These are phyloP conservation scores for Metschnikowia baotianmanensis DNA, from an alignment of 805 yeast species.

Conservation along the genomic window DNA sequence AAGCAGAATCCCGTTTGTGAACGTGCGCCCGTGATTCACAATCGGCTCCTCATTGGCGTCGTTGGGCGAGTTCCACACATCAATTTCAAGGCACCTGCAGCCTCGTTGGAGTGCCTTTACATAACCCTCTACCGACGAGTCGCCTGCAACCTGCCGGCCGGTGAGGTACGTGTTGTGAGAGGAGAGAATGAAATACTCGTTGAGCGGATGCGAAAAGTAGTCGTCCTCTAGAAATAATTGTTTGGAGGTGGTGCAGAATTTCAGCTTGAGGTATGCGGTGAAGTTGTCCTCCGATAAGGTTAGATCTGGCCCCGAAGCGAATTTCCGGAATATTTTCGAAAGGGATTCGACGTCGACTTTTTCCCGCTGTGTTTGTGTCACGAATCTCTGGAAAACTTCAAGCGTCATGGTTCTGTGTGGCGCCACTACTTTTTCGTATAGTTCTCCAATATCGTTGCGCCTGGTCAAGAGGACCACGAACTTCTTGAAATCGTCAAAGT, in stretches of 20 bases:
- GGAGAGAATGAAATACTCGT: slow-evolving; percentile 85
- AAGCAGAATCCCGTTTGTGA: slow-evolving; percentile 72
- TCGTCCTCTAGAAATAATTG: slow-evolving; percentile 10
- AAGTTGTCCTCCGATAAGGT: slow-evolving; percentile 5
- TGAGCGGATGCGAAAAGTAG: slow-evolving; percentile 55
- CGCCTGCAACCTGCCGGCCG: slow-evolving; percentile 87
- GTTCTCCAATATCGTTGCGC: slow-evolving; percentile 55
- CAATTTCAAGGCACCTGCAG: slow-evolving; percentile 92
- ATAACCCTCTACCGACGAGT: slow-evolving; percentile 86
- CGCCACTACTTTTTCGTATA: slow-evolving; percentile 45
- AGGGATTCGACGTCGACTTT: slow-evolving; percentile 25
- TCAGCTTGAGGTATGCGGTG: slow-evolving; percentile 12
- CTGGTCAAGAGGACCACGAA: slow-evolving; percentile 68
- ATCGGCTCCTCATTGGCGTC: slow-evolving; percentile 62
- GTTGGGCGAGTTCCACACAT: slow-evolving; percentile 80
- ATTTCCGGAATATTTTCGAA: slow-evolving; percentile 29
- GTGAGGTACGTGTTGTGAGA: slow-evolving; percentile 91
- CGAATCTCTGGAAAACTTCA: slow-evolving; percentile 35
- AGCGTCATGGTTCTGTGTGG: slow-evolving; percentile 21
- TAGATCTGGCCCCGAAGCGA: slow-evolving; percentile 7
- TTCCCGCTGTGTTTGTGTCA: slow-evolving; percentile 50
- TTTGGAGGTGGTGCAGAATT: slow-evolving; percentile 10
- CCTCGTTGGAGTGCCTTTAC: slow-evolving; percentile 85
- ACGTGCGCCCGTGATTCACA: slow-evolving; percentile 85
- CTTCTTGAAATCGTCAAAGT: slow-evolving; percentile 69